These are phyloP conservation scores for Platanthera zijinensis DNA, from an alignment of 106 monocot genomes.

Conservation along the genomic window DNA sequence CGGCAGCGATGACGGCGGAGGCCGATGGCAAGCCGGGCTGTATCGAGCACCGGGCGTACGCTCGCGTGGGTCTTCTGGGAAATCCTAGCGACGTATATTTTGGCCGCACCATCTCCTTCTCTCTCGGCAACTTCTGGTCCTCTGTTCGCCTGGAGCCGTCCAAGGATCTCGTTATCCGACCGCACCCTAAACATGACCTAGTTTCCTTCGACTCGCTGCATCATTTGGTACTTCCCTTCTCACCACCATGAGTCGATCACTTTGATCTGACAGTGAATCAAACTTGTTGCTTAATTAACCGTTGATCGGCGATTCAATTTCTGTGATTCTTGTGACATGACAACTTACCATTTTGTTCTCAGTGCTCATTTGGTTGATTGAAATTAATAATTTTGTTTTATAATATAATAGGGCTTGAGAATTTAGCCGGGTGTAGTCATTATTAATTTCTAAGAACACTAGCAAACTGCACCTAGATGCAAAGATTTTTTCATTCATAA, in stretches of 20 bases:
- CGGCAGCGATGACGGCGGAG: slow-evolving; percentile 1
- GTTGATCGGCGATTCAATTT: background rate
- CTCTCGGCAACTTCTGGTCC: slow-evolving; percentile 75
- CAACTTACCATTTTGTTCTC: background rate
- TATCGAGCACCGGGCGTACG: slow-evolving; percentile 58
- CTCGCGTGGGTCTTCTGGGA: slow-evolving; percentile 80
- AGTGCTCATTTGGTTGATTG: background rate
- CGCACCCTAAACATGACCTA: slow-evolving; percentile 3
- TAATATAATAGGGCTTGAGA: background rate
- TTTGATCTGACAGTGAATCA: background rate
- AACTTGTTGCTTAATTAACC: background rate
- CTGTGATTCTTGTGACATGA: background rate
- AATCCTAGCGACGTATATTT: slow-evolving; percentile 95
- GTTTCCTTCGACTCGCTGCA: slow-evolving; percentile 5
- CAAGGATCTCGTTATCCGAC: slow-evolving; percentile 54
- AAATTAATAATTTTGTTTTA: background rate
- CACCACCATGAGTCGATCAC: background rate
- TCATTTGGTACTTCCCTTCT: background rate
- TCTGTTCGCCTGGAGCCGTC: slow-evolving; percentile 67
- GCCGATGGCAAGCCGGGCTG: background rate
- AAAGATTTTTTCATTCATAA: too few species aligned
- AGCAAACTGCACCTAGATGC: too few species aligned
- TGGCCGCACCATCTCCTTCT: slow-evolving; percentile 71
- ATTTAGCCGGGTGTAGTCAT: background rate
- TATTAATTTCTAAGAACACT: background rate